Percentiles rank a stretch among this genome's conserved stretches.
phyloP scores from a whole-genome alignment of 352 stramenopile genomes.

The Blastocystis sp. region DNA sequence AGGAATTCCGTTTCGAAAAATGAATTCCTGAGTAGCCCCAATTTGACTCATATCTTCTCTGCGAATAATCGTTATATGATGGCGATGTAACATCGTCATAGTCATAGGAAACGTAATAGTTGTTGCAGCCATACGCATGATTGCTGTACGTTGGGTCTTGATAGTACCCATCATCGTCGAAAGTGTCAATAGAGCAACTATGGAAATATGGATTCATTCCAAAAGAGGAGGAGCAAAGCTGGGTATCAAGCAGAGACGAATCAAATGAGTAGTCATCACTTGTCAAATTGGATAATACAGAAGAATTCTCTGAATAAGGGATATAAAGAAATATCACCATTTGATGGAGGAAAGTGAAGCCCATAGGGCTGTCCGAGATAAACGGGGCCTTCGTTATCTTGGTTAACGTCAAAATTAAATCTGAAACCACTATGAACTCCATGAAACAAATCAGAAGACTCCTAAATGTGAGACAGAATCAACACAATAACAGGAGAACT shows the following conservation, averaged over 20 bases:
- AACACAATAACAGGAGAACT: neutral
- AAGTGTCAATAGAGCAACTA: neutral
- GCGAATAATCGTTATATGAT: neutral
- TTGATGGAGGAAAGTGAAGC: neutral
- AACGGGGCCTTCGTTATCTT: neutral
- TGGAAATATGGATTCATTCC: neutral
- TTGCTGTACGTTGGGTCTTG: neutral
- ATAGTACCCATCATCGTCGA: neutral
- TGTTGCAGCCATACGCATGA: neutral
- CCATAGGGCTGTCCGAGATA: neutral
- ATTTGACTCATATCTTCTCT: neutral
- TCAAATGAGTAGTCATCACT: neutral
- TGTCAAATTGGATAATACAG: neutral
- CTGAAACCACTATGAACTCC: neutral
- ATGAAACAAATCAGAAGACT: neutral
- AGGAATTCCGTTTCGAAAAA: neutral
- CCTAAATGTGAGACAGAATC: neutral
- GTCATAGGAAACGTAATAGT: neutral
- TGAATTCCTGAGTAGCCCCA: neutral
- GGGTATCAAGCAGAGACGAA: neutral
- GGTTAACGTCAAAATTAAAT: neutral
- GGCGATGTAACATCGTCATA: neutral
- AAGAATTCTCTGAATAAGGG: neutral
- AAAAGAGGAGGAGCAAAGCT: neutral
- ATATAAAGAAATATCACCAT: neutral